Percentiles rank a stretch among this genome's conserved stretches.
Evolutionary conservation across 1,139 yeast species (phyloP).

Genomic region (Debaryomyces coudertii): DNA sequence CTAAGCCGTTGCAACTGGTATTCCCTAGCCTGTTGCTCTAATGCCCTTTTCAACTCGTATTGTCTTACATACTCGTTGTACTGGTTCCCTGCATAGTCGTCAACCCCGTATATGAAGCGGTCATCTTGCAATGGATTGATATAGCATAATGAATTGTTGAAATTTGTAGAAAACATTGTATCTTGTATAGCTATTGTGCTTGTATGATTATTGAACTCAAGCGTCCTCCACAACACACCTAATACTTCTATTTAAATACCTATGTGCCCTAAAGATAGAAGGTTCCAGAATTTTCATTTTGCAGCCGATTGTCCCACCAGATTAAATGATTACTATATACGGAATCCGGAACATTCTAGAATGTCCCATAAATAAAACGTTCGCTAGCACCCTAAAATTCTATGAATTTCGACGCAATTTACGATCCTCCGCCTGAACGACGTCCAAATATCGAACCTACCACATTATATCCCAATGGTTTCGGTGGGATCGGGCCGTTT

Average conservation of each 20-base stretch:
- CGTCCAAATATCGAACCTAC: no score
- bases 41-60: background rate
- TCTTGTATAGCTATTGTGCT: background rate
- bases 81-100: background rate
- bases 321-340: background rate
- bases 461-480: no score
- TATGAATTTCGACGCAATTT: background rate
- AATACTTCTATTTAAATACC: slow-evolving; percentile 8
- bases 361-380: background rate
- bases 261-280: background rate
- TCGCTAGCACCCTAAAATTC: background rate
- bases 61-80: slow-evolving; percentile 1
- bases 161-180: slow-evolving; percentile 4
- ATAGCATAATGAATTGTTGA: slow-evolving; percentile 2
- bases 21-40: slow-evolving; percentile 1
- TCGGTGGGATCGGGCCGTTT: no score
- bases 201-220: background rate
- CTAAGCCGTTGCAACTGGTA: background rate
- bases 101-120: background rate
- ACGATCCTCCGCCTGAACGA: no score
- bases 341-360: slow-evolving; percentile 6
- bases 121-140: background rate
- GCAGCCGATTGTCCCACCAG: slow-evolving; percentile 6
- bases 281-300: slow-evolving; percentile 6
- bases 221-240: no score